Conservation (phyloP, 345 rosid genomes). For the Populus alba region DNA sequence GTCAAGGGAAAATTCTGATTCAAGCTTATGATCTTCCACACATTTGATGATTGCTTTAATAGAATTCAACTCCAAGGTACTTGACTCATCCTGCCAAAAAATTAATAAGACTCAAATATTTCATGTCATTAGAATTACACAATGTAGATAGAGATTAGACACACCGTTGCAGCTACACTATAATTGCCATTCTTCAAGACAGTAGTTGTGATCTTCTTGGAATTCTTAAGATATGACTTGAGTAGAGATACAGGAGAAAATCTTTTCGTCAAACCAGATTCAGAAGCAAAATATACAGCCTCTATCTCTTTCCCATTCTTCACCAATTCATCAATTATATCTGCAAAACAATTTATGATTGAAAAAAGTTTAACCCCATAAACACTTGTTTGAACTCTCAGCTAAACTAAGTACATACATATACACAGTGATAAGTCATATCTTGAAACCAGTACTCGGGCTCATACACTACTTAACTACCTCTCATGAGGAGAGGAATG, state of each 20-base stretch:
- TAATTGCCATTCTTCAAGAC: conserved; percentile 40
- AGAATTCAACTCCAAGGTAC: conserved; percentile 43
- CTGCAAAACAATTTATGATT: conserved; percentile 13
- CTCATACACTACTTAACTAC: too few relatives aligned
- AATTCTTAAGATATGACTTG: conserved; percentile 41
- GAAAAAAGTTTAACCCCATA: too few relatives aligned
- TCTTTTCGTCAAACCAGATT: conserved; percentile 45
- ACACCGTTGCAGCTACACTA: conserved; percentile 34
- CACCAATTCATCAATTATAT: conserved; percentile 46
- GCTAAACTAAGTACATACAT: too few relatives aligned
- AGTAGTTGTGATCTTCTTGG: conserved; percentile 37
- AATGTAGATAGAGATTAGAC: background rate
- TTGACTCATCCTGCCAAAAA: conserved; percentile 50
- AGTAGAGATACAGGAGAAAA: conserved; percentile 48
- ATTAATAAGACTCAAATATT: background rate
- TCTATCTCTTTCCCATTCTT: conserved; percentile 53
- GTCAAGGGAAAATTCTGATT: conserved; percentile 43
- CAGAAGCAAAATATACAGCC: conserved; percentile 57
- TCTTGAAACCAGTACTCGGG: too few relatives aligned
- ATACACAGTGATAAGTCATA: too few relatives aligned
- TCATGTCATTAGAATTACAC: background rate
- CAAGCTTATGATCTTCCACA: conserved; percentile 57
- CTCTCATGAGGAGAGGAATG: too few relatives aligned
- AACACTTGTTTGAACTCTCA: too few relatives aligned
- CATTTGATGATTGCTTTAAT: conserved; percentile 54